Percentiles rank a stretch among this genome's conserved stretches.
These are phyloP conservation scores for Russula foetens DNA, from an alignment of 768 basidiomycete species.

Conservation along the genomic window DNA sequence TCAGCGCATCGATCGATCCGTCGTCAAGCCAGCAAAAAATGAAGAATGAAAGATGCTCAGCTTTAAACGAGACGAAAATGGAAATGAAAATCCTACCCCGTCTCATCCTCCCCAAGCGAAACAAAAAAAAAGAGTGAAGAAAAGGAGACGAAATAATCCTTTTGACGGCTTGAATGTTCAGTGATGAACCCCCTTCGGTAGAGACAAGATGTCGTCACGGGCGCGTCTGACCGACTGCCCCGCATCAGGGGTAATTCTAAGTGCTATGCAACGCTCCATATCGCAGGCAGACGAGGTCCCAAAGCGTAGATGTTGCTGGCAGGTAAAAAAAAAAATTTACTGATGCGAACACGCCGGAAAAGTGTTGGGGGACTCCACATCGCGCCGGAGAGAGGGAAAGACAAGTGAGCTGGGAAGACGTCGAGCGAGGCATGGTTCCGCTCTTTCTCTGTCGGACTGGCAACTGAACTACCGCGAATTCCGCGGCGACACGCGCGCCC, in stretches of 20 bases:
- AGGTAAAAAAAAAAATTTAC: background rate
- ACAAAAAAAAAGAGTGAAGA: background rate
- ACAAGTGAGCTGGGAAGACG: background rate
- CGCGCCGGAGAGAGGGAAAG: no score
- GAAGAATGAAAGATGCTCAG: no score
- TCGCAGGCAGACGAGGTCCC: no score
- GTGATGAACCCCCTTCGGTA: background rate
- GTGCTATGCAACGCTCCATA: no score
- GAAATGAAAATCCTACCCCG: background rate
- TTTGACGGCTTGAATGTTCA: background rate
- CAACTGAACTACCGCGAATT: no score
- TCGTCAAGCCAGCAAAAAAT: no score
- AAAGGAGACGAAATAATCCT: background rate
- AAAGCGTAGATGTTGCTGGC: background rate
- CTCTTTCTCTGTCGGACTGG: no score
- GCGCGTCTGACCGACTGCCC: background rate
- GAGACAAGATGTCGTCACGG: background rate
- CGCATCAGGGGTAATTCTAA: background rate
- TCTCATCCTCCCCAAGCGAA: no score
- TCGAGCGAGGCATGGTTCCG: background rate
- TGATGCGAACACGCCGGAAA: background rate
- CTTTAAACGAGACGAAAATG: no score
- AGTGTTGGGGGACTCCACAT: background rate
- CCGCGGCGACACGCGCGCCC: no score
- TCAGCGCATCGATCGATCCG: no score